These are phyloP conservation scores for Euphrasia arctica DNA, from an alignment of 305 asterid species.

Conservation along the genomic window DNA sequence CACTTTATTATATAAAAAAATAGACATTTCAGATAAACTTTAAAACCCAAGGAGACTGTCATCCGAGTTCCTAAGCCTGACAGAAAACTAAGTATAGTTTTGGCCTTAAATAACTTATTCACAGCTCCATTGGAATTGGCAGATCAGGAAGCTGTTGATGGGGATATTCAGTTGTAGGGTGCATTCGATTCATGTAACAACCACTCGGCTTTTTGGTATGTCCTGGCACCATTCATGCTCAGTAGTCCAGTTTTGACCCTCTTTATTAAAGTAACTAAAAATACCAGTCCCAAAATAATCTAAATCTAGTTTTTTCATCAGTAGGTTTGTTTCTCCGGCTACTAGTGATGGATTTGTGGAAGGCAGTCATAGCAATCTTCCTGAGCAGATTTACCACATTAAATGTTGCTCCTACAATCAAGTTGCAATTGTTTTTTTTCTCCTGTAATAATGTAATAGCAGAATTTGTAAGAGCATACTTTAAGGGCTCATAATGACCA, in stretches of 20 bases:
- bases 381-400: slow-evolving; percentile 30
- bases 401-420: slow-evolving; percentile 24
- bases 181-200: slow-evolving; percentile 60
- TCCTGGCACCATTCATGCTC: slow-evolving; percentile 37
- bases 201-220: slow-evolving; percentile 68
- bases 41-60: slow-evolving; percentile 23
- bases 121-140: slow-evolving; percentile 71
- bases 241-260: slow-evolving; percentile 34
- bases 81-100: slow-evolving; percentile 22
- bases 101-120: slow-evolving; percentile 45
- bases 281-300: slow-evolving; percentile 27
- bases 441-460: slow-evolving; percentile 25
- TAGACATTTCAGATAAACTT: slow-evolving; percentile 1
- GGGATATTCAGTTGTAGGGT: slow-evolving; percentile 58
- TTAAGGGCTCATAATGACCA: slow-evolving; percentile 19
- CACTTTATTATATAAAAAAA: slow-evolving; percentile 12
- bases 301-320: slow-evolving; percentile 44
- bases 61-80: slow-evolving; percentile 26
- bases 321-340: slow-evolving; percentile 52
- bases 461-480: slow-evolving; percentile 19
- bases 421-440: slow-evolving; percentile 16
- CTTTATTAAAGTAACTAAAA: slow-evolving; percentile 26
- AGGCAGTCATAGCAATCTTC: slow-evolving; percentile 37
- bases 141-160: slow-evolving; percentile 80
- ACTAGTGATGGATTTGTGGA: slow-evolving; percentile 51